Base-by-base conservation (phyloP, 2,329 filamentous ascomycete species). In the Cryphonectria naterciae region DNA sequence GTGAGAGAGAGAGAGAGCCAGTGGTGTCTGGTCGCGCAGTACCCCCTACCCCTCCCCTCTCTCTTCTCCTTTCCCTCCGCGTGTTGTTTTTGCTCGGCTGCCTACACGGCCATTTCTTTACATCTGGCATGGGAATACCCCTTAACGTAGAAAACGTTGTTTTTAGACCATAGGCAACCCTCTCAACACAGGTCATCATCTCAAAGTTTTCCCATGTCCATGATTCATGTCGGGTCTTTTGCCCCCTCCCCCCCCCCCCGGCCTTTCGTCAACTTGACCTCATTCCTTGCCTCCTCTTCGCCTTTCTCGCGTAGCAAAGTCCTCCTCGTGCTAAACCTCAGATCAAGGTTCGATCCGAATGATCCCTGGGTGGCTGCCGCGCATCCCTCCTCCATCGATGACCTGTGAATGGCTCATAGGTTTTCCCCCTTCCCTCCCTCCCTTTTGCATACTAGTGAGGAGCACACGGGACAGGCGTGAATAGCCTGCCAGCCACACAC, bases 81-180 rank as follows among this genome's bases (percentile, higher is more conserved):
- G 43, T 25, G 61, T 43, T 35, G 35, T 63, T 46, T 17, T 64
- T 64, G 13, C n/a, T 46, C 61, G 61, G 61, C 61, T 28, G 61
- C 61, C 61, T 28, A n/a, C 61, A 43, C 11, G n/a, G 25, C n/a
- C 61, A 46, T 46, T 46, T 39, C 61, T 28, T 46, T 37, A 39
- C 32, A 39, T 46, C 7, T 17, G 61, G 61, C 61, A 41, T 64
- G 39, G 61, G 61, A 28, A 64, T 46, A 46, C 39, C 61, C 61
- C 37, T 39, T 64, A 4, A 62, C 60, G 60, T 43, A 64, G 61
- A 43, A 25, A 64, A 39, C 13, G 17, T 64, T 46, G 39, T 39
- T 46, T 7, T 28, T 64, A 64, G 61, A 46, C n/a, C 61, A 39
- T 32, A 64, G 15, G 61, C n/a, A 28, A 64, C 2, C n/a, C n/a